Base-by-base conservation (phyloP, 1,284 basidiomycete genomes). In the Rhizopogon parksii region DNA sequence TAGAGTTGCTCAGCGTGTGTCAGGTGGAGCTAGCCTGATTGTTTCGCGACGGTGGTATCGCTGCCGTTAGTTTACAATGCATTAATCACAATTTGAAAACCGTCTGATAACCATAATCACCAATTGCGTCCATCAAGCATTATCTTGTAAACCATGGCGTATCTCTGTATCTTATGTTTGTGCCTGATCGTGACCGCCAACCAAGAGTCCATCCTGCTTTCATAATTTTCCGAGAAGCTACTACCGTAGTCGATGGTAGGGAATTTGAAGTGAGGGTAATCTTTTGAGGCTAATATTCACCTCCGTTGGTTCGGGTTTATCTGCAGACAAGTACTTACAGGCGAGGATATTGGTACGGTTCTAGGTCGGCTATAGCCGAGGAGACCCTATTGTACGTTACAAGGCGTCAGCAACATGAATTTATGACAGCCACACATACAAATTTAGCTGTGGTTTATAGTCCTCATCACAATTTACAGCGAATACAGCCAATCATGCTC, bases 11-110 rank as follows among this genome's bases (percentile, higher is more conserved):
- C 53, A 64, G 40, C 53, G 46, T 51, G 37, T 17, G 21, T 19
- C 49, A 68, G 62, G 67, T 68, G 24, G 64, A 65, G 36, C 38
- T 56, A 46, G 40, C 49, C 24, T 68, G 54, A 66, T 36, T 32
- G 30, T 36, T 17, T 36, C 12, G 17, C 42, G 19, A 15, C 25
- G 21, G 21, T 50, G 7, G 27, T 35, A 24, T 47, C 42, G 35
- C 47, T 50, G 49, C 49, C 49, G 47, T 50, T n/a, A 36, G 47
- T 48, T 48, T 7, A 45, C 30, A 14, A 34, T 34, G 34, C 30
- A 45, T 45, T 21, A 32, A 43, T 43, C 15, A 32, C 7, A 17
- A 42, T 30, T 43, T 27, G 27, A 43, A 34, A 19, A 43, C 40
- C 42, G 19, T n/a, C 19, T 45, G 30, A 34, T 45, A 34, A 45